Evolutionary conservation across 768 basidiomycete species (phyloP), one percentile per base, ranked within the genome.

Genomic region (Suillus fuscotomentosus): DNA sequence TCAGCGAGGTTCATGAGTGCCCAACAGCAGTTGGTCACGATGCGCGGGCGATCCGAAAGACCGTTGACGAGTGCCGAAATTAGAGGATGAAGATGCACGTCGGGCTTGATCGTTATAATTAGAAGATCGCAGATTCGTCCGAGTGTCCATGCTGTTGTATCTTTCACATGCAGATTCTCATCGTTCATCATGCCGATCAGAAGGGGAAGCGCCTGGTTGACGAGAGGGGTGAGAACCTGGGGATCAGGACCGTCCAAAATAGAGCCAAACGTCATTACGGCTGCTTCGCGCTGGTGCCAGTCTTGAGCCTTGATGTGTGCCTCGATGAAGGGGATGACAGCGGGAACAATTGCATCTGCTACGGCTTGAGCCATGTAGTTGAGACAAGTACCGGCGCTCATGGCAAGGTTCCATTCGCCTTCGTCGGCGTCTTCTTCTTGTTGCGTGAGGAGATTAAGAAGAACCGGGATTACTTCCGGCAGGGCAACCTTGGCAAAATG

Each of bases 391-490:
- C 91, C 94, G 11, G 94, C 96, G 22, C 97, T 94, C 97, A 98
- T 98, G 17, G 95, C 90, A 48, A 97, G 88, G 71, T 97, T 97
- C 97, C 97, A 99, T 75, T 99, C 97, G 69, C 98, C 97, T 68
- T 98, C 97, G 51, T 97, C 95, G 1, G 94, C 95, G 69, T 98
- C 95, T 73, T 99, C 97, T 70, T 96, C 94, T 76, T 99, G 97
- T 67, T 87, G 90, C 2, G 91, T 94, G 65, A 99, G 85, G 24
- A 99, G 86, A 47, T 87, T 83, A 27, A 99, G 83, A 10, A 99
- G 85, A 9, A 98, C 95, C 9, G 97, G 97, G 0, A 96, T 84
- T 67, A 99, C 95, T 78, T 99, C 97, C 31, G 94, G 91, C 31
- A 99, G 80, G 3, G 97, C 97, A 60, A 94, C 88, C 78, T 94